Evolutionary conservation across 129 eudicot genomes (phyloP).

Genomic region (Chrysanthemum lavandulifolium): DNA sequence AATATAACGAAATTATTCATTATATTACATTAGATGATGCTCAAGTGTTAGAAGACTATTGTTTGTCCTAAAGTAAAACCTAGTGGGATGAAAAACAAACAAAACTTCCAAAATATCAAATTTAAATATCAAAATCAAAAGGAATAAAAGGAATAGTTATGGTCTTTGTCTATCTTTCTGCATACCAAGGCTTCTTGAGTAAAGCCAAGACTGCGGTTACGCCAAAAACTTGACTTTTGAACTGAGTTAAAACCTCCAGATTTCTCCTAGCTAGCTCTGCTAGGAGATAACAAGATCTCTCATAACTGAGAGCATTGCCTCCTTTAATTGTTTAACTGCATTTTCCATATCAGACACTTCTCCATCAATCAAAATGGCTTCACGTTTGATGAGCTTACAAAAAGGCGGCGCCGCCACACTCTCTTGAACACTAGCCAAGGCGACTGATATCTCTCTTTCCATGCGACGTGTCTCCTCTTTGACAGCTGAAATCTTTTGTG

Average conservation of each 20-base stretch:
- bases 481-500: conserved; percentile 23
- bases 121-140: background rate
- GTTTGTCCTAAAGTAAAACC: too few relatives aligned
- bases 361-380: conserved; percentile 36
- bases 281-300: conserved; percentile 41
- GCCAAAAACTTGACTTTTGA: conserved; percentile 44
- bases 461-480: conserved; percentile 18
- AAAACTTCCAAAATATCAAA: too few relatives aligned
- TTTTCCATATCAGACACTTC: conserved; percentile 33
- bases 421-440: conserved; percentile 52
- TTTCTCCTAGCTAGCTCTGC: conserved; percentile 18
- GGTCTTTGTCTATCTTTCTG: conserved; percentile 25
- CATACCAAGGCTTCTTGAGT: conserved; percentile 37
- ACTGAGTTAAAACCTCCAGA: conserved; percentile 39
- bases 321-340: conserved; percentile 35
- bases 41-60: too few relatives aligned
- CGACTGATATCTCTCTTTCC: conserved; percentile 37
- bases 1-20: too few relatives aligned
- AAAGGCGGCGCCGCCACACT: conserved; percentile 47
- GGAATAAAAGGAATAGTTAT: background rate
- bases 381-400: conserved; percentile 28
- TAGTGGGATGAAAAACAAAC: too few relatives aligned
- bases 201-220: conserved; percentile 40
- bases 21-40: too few relatives aligned
- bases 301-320: conserved; percentile 38